These are phyloP conservation scores for Talaromyces wortmannii DNA, from an alignment of 495 filamentous ascomycete genomes.

Conservation along the genomic window DNA sequence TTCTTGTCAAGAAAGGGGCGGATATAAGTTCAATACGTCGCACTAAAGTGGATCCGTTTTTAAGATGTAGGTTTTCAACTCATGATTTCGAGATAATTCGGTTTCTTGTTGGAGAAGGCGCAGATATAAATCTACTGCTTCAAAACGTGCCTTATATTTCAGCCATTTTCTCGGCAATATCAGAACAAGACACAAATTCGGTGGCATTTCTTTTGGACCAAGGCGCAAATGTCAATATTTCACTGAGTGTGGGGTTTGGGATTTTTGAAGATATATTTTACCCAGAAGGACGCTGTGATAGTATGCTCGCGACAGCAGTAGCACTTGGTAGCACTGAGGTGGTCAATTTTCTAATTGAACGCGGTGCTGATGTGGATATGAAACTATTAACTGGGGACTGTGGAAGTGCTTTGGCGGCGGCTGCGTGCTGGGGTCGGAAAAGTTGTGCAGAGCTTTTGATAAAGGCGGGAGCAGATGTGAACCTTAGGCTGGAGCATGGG, in stretches of 20 bases:
- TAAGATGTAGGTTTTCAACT: slow-evolving; percentile 7
- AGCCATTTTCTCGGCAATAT: slow-evolving; percentile 8
- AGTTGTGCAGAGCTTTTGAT: background rate
- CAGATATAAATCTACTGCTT: slow-evolving; percentile 18
- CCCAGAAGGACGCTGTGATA: slow-evolving; percentile 7
- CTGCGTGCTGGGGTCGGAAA: slow-evolving; percentile 3
- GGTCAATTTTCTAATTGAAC: slow-evolving; percentile 15
- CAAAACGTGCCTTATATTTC: slow-evolving; percentile 8
- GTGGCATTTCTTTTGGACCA: slow-evolving; percentile 9
- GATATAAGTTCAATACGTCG: slow-evolving; percentile 13
- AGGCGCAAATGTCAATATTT: slow-evolving; percentile 10
- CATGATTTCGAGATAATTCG: slow-evolving; percentile 3
- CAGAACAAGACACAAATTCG: background rate
- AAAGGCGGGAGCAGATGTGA: background rate
- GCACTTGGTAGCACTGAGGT: slow-evolving; percentile 4
- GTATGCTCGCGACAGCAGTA: slow-evolving; percentile 11
- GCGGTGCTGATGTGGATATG: slow-evolving; percentile 15
- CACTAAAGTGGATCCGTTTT: background rate
- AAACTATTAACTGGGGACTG: slow-evolving; percentile 6
- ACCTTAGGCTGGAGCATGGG: background rate
- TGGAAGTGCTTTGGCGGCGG: slow-evolving; percentile 16
- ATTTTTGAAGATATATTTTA: slow-evolving; percentile 6
- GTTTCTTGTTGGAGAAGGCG: slow-evolving; percentile 16
- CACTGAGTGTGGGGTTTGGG: background rate
- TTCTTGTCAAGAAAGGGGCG: slow-evolving; percentile 18